A percentile compares a stretch with the other conserved stretches of the same genome.
Evolutionary conservation across 2,329 filamentous ascomycete genomes (phyloP).

Genomic region (Colletotrichum coccodes): DNA sequence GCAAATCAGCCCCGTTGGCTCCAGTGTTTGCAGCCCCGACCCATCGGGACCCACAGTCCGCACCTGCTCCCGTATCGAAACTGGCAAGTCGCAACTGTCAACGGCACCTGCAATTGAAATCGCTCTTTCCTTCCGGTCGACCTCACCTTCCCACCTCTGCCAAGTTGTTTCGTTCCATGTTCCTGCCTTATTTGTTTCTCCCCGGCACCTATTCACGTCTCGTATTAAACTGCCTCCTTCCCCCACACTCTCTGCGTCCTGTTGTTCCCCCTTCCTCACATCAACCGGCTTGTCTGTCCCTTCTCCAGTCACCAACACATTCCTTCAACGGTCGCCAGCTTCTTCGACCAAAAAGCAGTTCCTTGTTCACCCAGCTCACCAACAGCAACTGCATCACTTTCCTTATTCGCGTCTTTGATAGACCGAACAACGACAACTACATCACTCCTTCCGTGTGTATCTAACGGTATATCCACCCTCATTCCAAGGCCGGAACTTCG

Average conservation of each 20-base stretch:
- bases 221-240: slow-evolving; percentile 33
- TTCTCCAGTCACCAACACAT: slow-evolving; percentile 28
- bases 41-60: slow-evolving; percentile 19
- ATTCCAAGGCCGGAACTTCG: slow-evolving; percentile 22
- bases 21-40: slow-evolving; percentile 17
- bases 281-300: slow-evolving; percentile 30
- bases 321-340: slow-evolving; percentile 37
- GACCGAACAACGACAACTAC: slow-evolving; percentile 44
- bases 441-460: slow-evolving; percentile 30
- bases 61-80: slow-evolving; percentile 6
- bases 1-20: slow-evolving; percentile 20
- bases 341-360: slow-evolving; percentile 20
- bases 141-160: slow-evolving; percentile 36
- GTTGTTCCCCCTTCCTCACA: slow-evolving; percentile 26
- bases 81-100: not conserved
- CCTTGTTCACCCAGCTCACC: slow-evolving; percentile 34
- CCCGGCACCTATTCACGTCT: slow-evolving; percentile 33
- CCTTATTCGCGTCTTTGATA: slow-evolving; percentile 63
- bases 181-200: slow-evolving; percentile 22
- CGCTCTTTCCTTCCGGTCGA: slow-evolving; percentile 21
- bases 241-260: slow-evolving; percentile 24
- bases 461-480: slow-evolving; percentile 25
- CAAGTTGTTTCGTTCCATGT: slow-evolving; percentile 17
- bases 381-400: slow-evolving; percentile 47
- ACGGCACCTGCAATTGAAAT: slow-evolving; percentile 4